A percentile compares a stretch with the other conserved stretches of the same genome.
phyloP scores from a whole-genome alignment of 306 rosid genomes.

The Mimosa bimucronata region DNA sequence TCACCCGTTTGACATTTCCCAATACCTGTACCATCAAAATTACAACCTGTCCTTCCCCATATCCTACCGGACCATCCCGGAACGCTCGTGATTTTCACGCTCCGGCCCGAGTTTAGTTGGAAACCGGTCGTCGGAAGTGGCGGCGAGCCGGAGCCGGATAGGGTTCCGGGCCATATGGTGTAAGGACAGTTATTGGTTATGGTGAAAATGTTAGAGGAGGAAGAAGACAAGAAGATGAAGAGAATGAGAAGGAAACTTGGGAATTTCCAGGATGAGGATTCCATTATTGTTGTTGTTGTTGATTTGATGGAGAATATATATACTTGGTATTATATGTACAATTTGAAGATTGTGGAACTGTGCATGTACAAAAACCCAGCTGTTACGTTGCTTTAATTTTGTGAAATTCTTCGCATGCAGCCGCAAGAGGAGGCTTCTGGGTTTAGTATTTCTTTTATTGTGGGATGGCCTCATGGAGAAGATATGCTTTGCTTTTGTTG shows the following conservation, averaged over 20 bases:
- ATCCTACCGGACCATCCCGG: constrained; percentile 92
- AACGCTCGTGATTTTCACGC: constrained; percentile 49
- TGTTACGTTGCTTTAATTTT: constrained; percentile 48
- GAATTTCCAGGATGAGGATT: constrained; percentile 34
- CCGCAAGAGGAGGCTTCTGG: constrained; percentile 53
- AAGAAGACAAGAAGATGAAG: constrained; percentile 31
- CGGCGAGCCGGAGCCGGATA: constrained; percentile 69
- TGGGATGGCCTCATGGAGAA: constrained; percentile 67
- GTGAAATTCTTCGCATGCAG: constrained; percentile 43
- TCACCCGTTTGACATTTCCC: constrained; percentile 87
- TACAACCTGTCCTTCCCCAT: constrained; percentile 97
- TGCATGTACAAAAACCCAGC: constrained; percentile 41
- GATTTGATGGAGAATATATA: constrained; percentile 2
- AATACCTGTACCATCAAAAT: constrained; percentile 64
- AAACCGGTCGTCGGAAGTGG: constrained; percentile 66
- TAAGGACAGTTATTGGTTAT: constrained; percentile 73
- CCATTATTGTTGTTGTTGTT: constrained; percentile 13
- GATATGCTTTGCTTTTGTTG: constrained; percentile 70
- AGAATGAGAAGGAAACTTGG: constrained; percentile 24
- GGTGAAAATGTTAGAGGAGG: constrained; percentile 57
- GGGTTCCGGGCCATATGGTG: constrained; percentile 89
- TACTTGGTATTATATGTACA: constrained; percentile 6
- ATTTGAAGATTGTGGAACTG: constrained; percentile 36
- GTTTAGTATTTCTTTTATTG: constrained; percentile 71
- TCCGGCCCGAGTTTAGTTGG: constrained; percentile 55